phyloP scores from a whole-genome alignment of 768 basidiomycete genomes.

The Russula sp. region DNA sequence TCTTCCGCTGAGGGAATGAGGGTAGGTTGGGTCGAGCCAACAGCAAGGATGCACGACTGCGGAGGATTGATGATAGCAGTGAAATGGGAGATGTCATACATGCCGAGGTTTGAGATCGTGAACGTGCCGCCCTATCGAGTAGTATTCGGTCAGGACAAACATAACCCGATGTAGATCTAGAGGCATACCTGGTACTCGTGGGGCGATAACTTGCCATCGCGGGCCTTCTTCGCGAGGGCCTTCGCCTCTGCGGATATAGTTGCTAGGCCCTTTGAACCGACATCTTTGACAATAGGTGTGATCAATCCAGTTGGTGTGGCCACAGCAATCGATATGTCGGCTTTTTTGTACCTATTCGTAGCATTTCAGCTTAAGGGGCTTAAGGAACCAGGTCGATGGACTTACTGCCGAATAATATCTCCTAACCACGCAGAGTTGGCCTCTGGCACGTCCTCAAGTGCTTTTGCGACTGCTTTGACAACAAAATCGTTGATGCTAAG shows the following conservation, averaged over 20 bases:
- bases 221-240: conserved; percentile 87
- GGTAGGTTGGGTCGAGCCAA: conserved; percentile 81
- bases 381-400: conserved; percentile 6
- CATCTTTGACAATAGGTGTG: conserved; percentile 95
- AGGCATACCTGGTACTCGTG: conserved; percentile 82
- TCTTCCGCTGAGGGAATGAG: conserved; percentile 82
- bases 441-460: conserved; percentile 91
- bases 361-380: not conserved
- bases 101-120: conserved; percentile 98
- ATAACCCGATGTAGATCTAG: conserved; percentile 8
- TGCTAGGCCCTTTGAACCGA: conserved; percentile 85
- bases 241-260: conserved; percentile 91
- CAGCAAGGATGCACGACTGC: conserved; percentile 95
- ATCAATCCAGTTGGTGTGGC: conserved; percentile 94
- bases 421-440: conserved; percentile 98
- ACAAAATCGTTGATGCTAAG: conserved; percentile 98
- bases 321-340: conserved; percentile 95
- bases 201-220: conserved; percentile 93
- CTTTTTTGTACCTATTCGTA: conserved; percentile 75
- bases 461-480: conserved; percentile 88
- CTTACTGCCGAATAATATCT: conserved; percentile 90
- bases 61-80: conserved; percentile 99
- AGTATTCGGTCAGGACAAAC: not conserved
- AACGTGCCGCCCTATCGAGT: conserved; percentile 81
- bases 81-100: conserved; percentile 93